phyloP scores from a whole-genome alignment of 108 stramenopile species.

The Seminavis robusta region DNA sequence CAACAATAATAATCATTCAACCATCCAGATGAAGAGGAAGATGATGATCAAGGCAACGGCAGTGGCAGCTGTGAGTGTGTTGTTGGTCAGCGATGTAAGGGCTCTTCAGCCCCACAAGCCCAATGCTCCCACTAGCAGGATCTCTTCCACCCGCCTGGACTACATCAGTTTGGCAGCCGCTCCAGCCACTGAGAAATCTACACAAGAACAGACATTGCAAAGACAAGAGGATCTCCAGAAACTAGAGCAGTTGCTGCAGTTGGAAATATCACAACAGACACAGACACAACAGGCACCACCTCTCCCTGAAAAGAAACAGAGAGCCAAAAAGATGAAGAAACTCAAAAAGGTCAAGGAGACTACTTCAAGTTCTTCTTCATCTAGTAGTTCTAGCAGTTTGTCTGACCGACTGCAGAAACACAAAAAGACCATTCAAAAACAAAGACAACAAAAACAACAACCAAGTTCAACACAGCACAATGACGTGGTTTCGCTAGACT shows the following conservation, averaged over 20 bases:
- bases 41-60: too few relatives aligned
- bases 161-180: not conserved
- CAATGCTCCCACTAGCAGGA: not conserved
- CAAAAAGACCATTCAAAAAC: constrained; percentile 1
- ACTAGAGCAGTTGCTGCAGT: constrained; percentile 6
- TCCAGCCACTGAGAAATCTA: not conserved
- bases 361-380: not conserved
- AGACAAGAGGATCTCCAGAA: not conserved
- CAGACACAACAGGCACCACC: not conserved
- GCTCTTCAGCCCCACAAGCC: too few relatives aligned
- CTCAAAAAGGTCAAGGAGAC: not conserved
- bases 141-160: not conserved
- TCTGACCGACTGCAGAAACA: not conserved
- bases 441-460: not conserved
- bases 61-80: too few relatives aligned
- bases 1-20: too few relatives aligned
- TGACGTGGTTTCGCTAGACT: not conserved
- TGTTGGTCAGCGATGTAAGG: too few relatives aligned
- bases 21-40: too few relatives aligned
- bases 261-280: constrained; percentile 20
- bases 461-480: not conserved
- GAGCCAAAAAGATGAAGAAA: not conserved
- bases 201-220: not conserved
- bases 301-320: not conserved
- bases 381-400: not conserved